Conservation (phyloP, 331 rosid genomes). For the Malus hybrid region DNA sequence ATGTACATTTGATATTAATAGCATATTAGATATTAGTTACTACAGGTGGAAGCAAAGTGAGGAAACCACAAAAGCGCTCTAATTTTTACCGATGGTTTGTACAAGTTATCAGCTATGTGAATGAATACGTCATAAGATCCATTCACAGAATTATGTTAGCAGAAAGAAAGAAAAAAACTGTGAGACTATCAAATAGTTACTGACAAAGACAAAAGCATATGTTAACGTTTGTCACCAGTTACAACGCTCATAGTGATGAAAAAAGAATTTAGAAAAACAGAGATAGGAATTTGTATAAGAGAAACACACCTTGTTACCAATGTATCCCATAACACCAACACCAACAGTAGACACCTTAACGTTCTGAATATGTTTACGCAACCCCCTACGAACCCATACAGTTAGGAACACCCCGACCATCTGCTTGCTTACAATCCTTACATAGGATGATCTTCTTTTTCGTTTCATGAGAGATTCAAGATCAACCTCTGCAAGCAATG, state of each 20-base stretch:
- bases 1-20: not conserved
- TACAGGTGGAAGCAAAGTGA: not conserved
- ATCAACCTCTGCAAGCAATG: slow-evolving; percentile 59
- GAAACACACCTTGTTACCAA: slow-evolving; percentile 80
- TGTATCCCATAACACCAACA: slow-evolving; percentile 95
- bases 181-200: not conserved
- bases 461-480: slow-evolving; percentile 73
- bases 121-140: not conserved
- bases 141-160: not conserved
- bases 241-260: not conserved
- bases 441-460: slow-evolving; percentile 63
- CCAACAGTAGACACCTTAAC: slow-evolving; percentile 83
- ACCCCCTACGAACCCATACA: slow-evolving; percentile 74
- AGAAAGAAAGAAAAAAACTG: not conserved
- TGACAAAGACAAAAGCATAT: not conserved
- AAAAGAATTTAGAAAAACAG: not conserved
- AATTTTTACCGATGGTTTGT: not conserved
- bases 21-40: not conserved
- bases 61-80: not conserved
- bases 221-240: not conserved
- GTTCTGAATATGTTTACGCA: slow-evolving; percentile 79
- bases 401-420: slow-evolving; percentile 88
- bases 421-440: slow-evolving; percentile 83
- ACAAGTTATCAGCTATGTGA: not conserved
- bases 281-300: not conserved